phyloP scores from a whole-genome alignment of 257 asterid species.

The Cordia subcordata region DNA sequence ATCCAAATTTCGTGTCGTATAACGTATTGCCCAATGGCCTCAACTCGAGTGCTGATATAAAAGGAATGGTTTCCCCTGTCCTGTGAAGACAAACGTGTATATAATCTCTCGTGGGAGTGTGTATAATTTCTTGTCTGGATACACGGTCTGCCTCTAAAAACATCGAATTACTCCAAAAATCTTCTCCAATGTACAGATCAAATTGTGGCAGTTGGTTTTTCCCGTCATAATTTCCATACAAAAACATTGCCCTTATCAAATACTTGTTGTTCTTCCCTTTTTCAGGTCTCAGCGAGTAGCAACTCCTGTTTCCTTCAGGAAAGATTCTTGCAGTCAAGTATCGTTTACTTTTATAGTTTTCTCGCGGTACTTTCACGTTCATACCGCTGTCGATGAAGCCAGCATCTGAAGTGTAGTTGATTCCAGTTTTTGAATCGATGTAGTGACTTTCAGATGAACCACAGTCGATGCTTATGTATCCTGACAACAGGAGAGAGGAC shows the following conservation, averaged over 20 bases:
- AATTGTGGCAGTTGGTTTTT: conserved; percentile 23
- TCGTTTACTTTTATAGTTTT: not conserved
- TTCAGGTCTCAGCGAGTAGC: conserved; percentile 16
- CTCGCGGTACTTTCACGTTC: not conserved
- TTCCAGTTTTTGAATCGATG: not conserved
- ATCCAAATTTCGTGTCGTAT: too few species aligned
- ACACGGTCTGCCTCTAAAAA: not conserved
- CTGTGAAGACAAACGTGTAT: conserved; percentile 29
- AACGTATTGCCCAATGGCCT: conserved; percentile 20
- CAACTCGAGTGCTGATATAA: conserved; percentile 31
- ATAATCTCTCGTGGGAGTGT: conserved; percentile 21
- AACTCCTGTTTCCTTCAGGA: conserved; percentile 16
- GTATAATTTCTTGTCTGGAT: conserved; percentile 26
- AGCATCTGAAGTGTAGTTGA: conserved; percentile 20
- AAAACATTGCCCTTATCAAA: conserved; percentile 23
- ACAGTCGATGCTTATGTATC: conserved; percentile 40
- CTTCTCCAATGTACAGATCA: conserved; percentile 36
- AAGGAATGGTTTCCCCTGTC: conserved; percentile 22
- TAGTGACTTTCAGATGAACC: conserved; percentile 15
- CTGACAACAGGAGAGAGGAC: conserved; percentile 5
- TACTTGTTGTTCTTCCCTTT: conserved; percentile 11
- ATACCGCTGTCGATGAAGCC: conserved; percentile 17
- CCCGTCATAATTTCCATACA: conserved; percentile 38
- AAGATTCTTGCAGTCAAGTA: conserved; percentile 25
- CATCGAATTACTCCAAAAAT: conserved; percentile 18